These are phyloP conservation scores for Gossypium australe DNA, from an alignment of 345 rosid genomes.

Conservation along the genomic window DNA sequence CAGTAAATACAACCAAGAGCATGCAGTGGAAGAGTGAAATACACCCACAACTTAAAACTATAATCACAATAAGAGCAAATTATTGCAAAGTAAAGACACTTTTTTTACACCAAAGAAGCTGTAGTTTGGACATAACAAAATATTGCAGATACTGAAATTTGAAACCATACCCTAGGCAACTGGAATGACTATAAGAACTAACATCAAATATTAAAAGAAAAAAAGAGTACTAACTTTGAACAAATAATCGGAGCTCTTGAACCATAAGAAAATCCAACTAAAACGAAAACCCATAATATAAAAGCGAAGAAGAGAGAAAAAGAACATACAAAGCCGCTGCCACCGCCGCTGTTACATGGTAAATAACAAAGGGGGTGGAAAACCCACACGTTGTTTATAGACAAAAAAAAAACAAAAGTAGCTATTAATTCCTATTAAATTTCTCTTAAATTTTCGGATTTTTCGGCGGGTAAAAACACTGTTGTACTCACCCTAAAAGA, in stretches of 20 bases:
- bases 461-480: neutral
- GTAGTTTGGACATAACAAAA: too few species aligned
- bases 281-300: neutral
- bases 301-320: neutral
- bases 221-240: neutral
- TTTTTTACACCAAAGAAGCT: too few species aligned
- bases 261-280: neutral
- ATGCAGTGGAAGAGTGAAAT: neutral
- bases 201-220: neutral
- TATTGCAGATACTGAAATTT: too few species aligned
- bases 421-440: neutral
- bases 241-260: neutral
- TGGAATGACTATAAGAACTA: neutral
- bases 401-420: neutral
- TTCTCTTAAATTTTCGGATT: neutral
- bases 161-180: too few species aligned
- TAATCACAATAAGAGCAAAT: neutral
- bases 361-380: too few species aligned
- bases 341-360: too few species aligned
- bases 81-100: neutral
- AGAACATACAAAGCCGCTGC: neutral
- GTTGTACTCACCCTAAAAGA: neutral
- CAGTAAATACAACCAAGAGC: neutral
- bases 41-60: neutral
- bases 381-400: neutral